phyloP scores from a whole-genome alignment of 1,139 yeast genomes.

The Suhomyces choctaworum region DNA sequence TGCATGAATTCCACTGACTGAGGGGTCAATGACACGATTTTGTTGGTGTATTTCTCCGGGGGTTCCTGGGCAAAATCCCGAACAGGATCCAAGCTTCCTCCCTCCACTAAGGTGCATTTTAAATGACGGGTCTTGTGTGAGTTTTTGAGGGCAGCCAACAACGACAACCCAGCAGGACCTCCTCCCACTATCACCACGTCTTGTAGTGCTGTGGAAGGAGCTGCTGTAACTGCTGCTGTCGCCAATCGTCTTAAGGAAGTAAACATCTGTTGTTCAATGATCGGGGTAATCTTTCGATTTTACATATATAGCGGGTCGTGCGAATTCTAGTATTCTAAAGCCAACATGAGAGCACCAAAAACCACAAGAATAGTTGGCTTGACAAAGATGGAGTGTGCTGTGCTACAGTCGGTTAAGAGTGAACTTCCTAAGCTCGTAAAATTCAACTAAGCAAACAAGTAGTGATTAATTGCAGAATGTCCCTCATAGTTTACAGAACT shows the following conservation, averaged over 20 bases:
- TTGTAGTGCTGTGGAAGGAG: slow-evolving; percentile 23
- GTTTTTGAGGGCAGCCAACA: slow-evolving; percentile 74
- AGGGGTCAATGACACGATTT: slow-evolving; percentile 87
- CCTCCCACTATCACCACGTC: slow-evolving; percentile 94
- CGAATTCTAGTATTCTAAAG: too few species aligned
- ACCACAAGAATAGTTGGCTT: too few species aligned
- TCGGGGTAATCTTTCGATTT: slow-evolving; percentile 5
- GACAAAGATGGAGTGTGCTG: too few species aligned
- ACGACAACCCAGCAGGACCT: slow-evolving; percentile 94
- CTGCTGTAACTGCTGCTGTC: slow-evolving; percentile 2
- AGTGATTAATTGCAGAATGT: too few species aligned
- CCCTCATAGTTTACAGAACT: too few species aligned
- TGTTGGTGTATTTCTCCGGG: slow-evolving; percentile 65
- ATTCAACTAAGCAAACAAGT: too few species aligned
- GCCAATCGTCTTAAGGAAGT: slow-evolving; percentile 11
- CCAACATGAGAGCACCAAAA: too few species aligned
- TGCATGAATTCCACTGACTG: slow-evolving; percentile 67
- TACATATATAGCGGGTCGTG: neutral
- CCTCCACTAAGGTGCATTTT: slow-evolving; percentile 73
- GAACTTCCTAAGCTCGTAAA: too few species aligned
- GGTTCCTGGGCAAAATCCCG: slow-evolving; percentile 53
- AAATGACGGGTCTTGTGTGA: slow-evolving; percentile 63
- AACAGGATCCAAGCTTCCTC: slow-evolving; percentile 56
- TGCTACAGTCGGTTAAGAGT: too few species aligned
- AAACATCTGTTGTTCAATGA: slow-evolving; percentile 3